A percentile compares a stretch with the other conserved stretches of the same genome.
phyloP scores from a whole-genome alignment of 2,329 filamentous ascomycete species.

The Penicillium nordicum region DNA sequence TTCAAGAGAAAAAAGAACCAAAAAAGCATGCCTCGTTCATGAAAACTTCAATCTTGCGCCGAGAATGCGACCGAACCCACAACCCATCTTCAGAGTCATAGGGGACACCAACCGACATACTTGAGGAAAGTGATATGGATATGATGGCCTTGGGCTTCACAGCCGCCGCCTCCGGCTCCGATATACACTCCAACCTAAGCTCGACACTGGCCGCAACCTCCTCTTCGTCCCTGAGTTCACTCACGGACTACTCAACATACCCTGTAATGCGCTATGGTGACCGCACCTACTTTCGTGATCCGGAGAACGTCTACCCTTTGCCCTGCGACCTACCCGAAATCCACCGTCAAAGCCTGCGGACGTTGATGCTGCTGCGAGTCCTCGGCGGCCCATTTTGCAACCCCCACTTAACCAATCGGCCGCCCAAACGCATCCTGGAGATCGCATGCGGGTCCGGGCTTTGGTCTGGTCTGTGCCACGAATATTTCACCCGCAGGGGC shows the following conservation, averaged over 20 bases:
- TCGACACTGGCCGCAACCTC: conserved; percentile 35
- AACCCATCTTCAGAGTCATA: conserved; percentile 16
- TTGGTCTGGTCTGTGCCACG: conserved; percentile 85
- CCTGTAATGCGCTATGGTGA: conserved; percentile 73
- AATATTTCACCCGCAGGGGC: conserved; percentile 68
- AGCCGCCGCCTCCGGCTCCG: conserved; percentile 30
- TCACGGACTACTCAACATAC: conserved; percentile 42
- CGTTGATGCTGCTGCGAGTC: conserved; percentile 74
- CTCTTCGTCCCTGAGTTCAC: conserved; percentile 35
- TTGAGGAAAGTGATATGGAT: conserved; percentile 26
- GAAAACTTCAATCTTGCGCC: conserved; percentile 14
- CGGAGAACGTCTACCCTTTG: conserved; percentile 71
- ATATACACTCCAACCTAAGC: conserved; percentile 34
- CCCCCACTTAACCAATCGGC: conserved; percentile 60
- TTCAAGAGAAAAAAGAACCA: neutral
- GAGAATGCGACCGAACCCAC: conserved; percentile 29
- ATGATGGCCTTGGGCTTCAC: conserved; percentile 31
- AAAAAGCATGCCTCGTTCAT: conserved; percentile 21
- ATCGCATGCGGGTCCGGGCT: conserved; percentile 83
- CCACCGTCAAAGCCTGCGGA: conserved; percentile 81
- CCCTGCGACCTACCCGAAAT: conserved; percentile 84
- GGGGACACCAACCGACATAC: conserved; percentile 16
- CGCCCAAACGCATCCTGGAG: conserved; percentile 76
- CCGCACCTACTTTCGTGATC: conserved; percentile 76
- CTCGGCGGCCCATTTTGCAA: conserved; percentile 78